Base-by-base conservation (phyloP, 2,329 filamentous ascomycete species). In the Aspergillus thermomutatus region DNA sequence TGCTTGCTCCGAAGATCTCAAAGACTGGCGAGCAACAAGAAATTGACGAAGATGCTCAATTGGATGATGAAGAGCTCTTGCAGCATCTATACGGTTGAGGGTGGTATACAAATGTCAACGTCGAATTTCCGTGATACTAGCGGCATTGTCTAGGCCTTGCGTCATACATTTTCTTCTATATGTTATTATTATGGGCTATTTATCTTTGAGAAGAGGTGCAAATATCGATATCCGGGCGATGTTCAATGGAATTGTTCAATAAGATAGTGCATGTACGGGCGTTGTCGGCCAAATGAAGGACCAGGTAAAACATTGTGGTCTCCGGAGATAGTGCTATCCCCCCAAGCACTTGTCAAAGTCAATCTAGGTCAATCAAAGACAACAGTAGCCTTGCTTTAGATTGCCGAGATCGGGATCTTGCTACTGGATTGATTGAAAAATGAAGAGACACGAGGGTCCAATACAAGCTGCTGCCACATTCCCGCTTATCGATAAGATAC, bases 51-150 rank as follows among this genome's bases (percentile, higher is more conserved):
- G 61, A 68, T 26, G 67, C 69, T 21, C 67, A 72, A 14, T 80
- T 83, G 37, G 81, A 84, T 14, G 79, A 83, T 45, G 79, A 82
- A 57, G 67, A 64, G 60, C 51, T 59, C 52, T 37, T 48, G 46
- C 31, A 54, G 53, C 47, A 60, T 55, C 21, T 60, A 34, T 57
- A 61, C 48, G 49, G 55, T 6, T 59, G 51, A 57, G 4, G 19
- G 9, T 8, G 10, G 50, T 17, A 46, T 47, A 25, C 50, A 46
- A 14, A 14, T 9, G 3, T 28, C 50, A 28, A 28, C 34, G 19
- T 19, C n/a, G 2, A 19, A 4, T 19, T 21, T 53, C 45, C 14
- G 11, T 23, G 9, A 40, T 26, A 4, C 19, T 14, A 46, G 11
- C 9, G 19, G 19, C 43, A n/a, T 46, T 7, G 21, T 10, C 41